Percentiles rank a stretch among this genome's conserved stretches.
Evolutionary conservation across 306 rosid genomes (phyloP).

Genomic region (Malus sieversii): DNA sequence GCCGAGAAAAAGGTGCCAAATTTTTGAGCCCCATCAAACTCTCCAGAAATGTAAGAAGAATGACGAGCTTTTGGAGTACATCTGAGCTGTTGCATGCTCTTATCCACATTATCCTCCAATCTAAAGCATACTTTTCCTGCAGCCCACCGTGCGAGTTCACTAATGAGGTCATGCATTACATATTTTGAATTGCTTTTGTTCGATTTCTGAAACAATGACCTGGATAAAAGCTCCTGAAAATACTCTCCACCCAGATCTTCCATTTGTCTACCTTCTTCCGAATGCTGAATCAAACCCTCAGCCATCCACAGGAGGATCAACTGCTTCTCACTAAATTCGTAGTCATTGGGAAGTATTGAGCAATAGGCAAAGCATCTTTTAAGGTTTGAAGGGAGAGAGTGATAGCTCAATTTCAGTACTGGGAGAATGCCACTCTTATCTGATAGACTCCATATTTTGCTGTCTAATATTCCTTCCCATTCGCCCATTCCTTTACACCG

Average conservation of each 20-base stretch:
- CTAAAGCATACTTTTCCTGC: neutral
- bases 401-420: conserved; percentile 12
- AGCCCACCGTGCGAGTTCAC: conserved; percentile 25
- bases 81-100: neutral
- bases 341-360: conserved; percentile 18
- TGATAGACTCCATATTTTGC: neutral
- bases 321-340: neutral
- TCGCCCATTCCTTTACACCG: neutral
- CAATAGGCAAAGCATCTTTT: conserved; percentile 34
- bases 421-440: neutral
- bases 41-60: neutral
- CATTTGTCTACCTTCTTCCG: neutral
- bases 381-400: conserved; percentile 3
- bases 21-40: too few relatives aligned
- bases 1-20: neutral
- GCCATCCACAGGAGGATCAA: neutral
- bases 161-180: neutral
- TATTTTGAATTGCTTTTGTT: neutral
- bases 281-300: neutral
- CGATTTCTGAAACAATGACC: conserved; percentile 23
- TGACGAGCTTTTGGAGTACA: conserved; percentile 12
- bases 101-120: neutral
- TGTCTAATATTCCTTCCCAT: neutral
- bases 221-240: conserved; percentile 13
- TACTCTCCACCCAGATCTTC: conserved; percentile 15